Evolutionary conservation across 2,329 filamentous ascomycete genomes (phyloP), one percentile per base, ranked within the genome.

Genomic region (Stylonectria norvegica): DNA sequence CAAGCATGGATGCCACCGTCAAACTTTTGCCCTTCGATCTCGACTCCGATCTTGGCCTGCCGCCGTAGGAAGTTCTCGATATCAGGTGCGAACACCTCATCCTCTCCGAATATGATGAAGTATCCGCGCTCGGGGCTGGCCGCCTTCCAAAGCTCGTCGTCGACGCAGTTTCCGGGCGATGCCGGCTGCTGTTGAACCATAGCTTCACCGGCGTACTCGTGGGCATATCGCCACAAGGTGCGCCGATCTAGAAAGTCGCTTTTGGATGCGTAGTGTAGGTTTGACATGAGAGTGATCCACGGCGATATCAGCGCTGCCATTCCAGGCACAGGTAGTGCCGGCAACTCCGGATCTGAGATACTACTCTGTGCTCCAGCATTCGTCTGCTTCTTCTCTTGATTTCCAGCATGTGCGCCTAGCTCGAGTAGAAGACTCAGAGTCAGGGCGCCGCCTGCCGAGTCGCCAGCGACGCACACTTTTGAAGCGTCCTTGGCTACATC

Each of bases 371-470:
- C 20, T 20, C 42, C 38, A 8, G 38, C 12, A 9, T 50, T 48
- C 9, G 42, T 30, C 4, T 42, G 39, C 15, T 48, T 55, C n/a
- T 29, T 47, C 29, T 53, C 40, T 28, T 50, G 51, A 20, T 43
- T 52, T 9, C 39, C 43, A 20, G 45, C 44, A 27, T 63, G 59
- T 17, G 58, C 53, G 8, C 78, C 79, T 15, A 89, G 67, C 51
- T 83, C 77, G 2, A 90, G 75, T 36, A 94, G 67, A 35, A 93
- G 70, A 57, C 81, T 86, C 18, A 94, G 72, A 8, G 85, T 76
- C 30, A 94, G 66, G 1, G 84, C 84, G 12, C 77, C 88, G 4
- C 88, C 88, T 1, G 88, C 88, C 2, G 86, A 91, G 61, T 94
- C 88, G 5, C 88, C 88, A 34, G 78, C 79, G 4, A 94, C 75